A percentile compares a stretch with the other conserved stretches of the same genome.
These are phyloP conservation scores for Globisporangium camurandrum DNA, from an alignment of 352 stramenopile genomes.

Conservation along the genomic window DNA sequence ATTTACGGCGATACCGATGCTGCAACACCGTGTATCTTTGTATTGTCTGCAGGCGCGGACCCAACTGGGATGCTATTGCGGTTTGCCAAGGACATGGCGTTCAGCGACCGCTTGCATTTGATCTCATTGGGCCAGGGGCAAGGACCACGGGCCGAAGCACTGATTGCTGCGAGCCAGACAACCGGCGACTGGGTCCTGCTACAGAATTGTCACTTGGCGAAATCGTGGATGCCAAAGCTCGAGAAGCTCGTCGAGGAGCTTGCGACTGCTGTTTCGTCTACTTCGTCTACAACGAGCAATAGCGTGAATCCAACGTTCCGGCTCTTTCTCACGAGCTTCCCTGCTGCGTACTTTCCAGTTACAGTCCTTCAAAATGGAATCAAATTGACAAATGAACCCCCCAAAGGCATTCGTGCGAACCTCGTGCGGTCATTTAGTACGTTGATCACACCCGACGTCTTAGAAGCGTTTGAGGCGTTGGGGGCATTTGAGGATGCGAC, in stretches of 20 bases:
- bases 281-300: no score
- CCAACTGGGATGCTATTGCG: conserved; percentile 90
- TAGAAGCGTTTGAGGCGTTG: conserved; percentile 44
- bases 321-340: conserved; percentile 91
- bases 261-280: no score
- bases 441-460: conserved; percentile 68
- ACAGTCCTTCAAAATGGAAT: conserved; percentile 90
- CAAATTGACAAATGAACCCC: conserved; percentile 91
- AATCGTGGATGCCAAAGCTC: conserved; percentile 91
- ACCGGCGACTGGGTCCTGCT: conserved; percentile 91
- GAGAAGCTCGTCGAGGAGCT: conserved; percentile 89
- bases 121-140: conserved; percentile 92
- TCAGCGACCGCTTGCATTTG: conserved; percentile 84
- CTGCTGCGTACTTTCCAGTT: conserved; percentile 89
- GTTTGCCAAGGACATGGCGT: conserved; percentile 87
- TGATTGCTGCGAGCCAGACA: conserved; percentile 80
- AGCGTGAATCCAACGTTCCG: conserved; percentile 80
- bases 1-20: conserved; percentile 90
- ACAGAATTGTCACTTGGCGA: conserved; percentile 93
- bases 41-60: conserved; percentile 88
- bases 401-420: conserved; percentile 88
- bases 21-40: conserved; percentile 92
- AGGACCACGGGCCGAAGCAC: conserved; percentile 82
- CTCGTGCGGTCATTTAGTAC: conserved; percentile 86
- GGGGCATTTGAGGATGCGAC: conserved; percentile 55